Base-by-base conservation (phyloP, 208 protist genomes). In the Angomonas ambiguus region DNA sequence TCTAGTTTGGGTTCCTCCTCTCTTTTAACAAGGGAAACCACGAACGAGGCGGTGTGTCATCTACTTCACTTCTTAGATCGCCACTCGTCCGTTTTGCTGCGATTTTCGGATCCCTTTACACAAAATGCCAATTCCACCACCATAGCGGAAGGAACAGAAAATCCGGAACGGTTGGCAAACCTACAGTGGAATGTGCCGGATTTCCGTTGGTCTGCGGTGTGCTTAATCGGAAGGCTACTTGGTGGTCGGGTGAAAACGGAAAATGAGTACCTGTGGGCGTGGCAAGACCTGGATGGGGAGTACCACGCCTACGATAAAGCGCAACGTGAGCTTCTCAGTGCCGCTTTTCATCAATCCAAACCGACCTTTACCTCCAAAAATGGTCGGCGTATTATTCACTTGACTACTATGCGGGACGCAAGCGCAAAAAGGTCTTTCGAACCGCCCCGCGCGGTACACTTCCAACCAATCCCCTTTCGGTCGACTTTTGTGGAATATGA, bases 201-300 rank as follows among this genome's bases (percentile, higher is more conserved):
- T n/a, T 35, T 79, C 30, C 62, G 81, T 56, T 92, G 77, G 77
- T 82, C 82, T n/a, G 74, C 85, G 48, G 62, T 93, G 10, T 30
- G 87, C 33, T 64, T 95, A 8, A 41, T 92, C n/a, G 45, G 80
- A 1, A 83, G 80, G 27, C 53, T 93, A 1, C 69, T 80, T 10
- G 77, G 82, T 16, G 66, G 65, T 2, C 58, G 76, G 34, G 72
- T 79, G 30, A 34, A 64, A n/a, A 69, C 85, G 41, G 16, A 53
- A 1, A 13, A 65, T 24, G 79, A 91, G 51, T 89, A 93, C 63
- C 61, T 92, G 49, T 95, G 87, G 87, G 87, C 80, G 38, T 91
- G 69, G 67, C 75, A 85, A 20, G 83, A 74, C 27, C 76, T 84
- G 1, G 82, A 82, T 58, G 90, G 83, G 8, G 72, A 77, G 33